phyloP scores from a whole-genome alignment of 768 basidiomycete genomes.

The Dioszegia hungarica region DNA sequence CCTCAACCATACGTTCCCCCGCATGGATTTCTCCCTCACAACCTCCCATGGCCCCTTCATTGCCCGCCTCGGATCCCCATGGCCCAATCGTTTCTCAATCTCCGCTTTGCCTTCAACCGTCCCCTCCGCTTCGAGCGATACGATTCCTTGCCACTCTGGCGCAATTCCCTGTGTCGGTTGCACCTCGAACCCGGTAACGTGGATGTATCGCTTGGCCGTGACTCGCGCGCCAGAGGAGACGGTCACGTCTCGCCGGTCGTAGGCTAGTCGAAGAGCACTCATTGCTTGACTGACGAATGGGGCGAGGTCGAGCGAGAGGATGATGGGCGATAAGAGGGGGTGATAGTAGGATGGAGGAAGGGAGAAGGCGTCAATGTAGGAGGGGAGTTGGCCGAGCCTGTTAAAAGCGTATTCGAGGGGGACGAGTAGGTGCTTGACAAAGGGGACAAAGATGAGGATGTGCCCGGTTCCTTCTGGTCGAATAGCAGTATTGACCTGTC shows the following conservation, averaged over 20 bases:
- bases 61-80: constrained; percentile 14
- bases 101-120: constrained; percentile 46
- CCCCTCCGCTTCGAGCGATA: constrained; percentile 48
- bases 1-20: constrained; percentile 47
- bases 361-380: constrained; percentile 42
- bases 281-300: constrained; percentile 36
- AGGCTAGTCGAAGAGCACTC: constrained; percentile 39
- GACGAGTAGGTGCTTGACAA: constrained; percentile 38
- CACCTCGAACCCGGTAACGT: constrained; percentile 47
- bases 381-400: constrained; percentile 39
- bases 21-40: constrained; percentile 44
- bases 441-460: constrained; percentile 42
- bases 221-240: constrained; percentile 41
- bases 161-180: constrained; percentile 11
- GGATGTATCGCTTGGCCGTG: constrained; percentile 48
- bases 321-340: constrained; percentile 41
- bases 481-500: constrained; percentile 44
- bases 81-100: constrained; percentile 36
- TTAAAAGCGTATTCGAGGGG: constrained; percentile 41
- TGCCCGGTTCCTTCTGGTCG: constrained; percentile 36
- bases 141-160: constrained; percentile 45
- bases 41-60: constrained; percentile 47
- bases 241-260: constrained; percentile 45
- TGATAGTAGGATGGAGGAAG: constrained; percentile 47
- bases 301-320: constrained; percentile 43